A percentile compares a stretch with the other conserved stretches of the same genome.
These are phyloP conservation scores for Pseudogymnoascus sp. DNA, from an alignment of 2,329 filamentous ascomycete genomes.

Conservation along the genomic window DNA sequence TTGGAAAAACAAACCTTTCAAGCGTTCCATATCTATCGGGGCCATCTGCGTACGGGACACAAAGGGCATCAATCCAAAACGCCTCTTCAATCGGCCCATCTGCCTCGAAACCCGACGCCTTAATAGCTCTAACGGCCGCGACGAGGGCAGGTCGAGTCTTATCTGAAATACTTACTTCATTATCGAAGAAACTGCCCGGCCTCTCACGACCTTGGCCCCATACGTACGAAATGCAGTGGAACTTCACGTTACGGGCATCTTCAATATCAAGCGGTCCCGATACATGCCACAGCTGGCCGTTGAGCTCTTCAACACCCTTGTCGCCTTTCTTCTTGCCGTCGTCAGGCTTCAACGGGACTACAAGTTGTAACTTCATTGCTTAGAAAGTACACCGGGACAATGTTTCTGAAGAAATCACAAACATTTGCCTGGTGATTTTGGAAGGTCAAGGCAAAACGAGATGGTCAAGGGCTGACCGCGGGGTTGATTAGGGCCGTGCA, in stretches of 20 bases:
- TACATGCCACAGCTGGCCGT: constrained; percentile 15
- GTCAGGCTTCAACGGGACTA: constrained; percentile 12
- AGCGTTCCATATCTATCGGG: constrained; percentile 13
- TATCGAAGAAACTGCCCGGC: constrained; percentile 16
- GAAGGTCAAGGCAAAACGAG: background rate
- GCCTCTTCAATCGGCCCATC: constrained; percentile 11
- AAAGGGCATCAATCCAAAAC: constrained; percentile 19
- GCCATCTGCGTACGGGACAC: constrained; percentile 14
- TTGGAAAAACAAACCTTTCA: constrained; percentile 15
- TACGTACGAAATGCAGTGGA: constrained; percentile 18
- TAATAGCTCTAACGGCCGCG: constrained; percentile 15
- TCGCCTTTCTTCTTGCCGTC: constrained; percentile 12
- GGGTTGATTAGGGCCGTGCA: constrained; percentile 3
- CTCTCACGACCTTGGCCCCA: constrained; percentile 14
- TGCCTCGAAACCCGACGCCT: background rate
- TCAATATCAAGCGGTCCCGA: constrained; percentile 11
- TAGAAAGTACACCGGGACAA: background rate
- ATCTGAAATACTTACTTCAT: constrained; percentile 15
- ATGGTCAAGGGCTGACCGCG: background rate
- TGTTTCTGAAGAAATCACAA: background rate
- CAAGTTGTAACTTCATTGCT: constrained; percentile 12
- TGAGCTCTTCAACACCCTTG: constrained; percentile 14
- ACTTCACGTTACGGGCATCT: constrained; percentile 10
- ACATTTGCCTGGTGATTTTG: background rate
- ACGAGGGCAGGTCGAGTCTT: constrained; percentile 14